Evolutionary conservation across 345 rosid species (phyloP), one percentile per base, ranked within the genome.

Genomic region (Eucalyptus pauciflora): DNA sequence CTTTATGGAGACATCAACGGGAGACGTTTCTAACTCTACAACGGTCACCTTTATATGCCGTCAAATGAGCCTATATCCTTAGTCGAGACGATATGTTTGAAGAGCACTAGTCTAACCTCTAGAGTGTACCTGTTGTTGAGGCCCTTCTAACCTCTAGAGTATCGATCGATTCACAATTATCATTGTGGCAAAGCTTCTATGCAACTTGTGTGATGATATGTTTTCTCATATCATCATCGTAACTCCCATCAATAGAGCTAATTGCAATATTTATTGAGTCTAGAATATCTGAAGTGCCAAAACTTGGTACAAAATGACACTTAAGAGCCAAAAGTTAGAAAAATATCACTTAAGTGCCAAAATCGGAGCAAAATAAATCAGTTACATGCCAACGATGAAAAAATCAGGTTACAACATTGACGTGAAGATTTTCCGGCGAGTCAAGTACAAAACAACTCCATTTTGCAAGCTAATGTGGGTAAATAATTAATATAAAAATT

Each of bases 351-450:
- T 51, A 3, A 6, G 4, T 51, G 1, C 0, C 0, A 51, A 51
- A 51, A 51, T 51, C 33, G 2, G 8, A 51, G 4, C 2, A 51
- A 51, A 51, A 51, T 51, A 51, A 2, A 51, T 51, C 8, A 51
- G 0, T 50, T 50, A 50, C 16, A 0, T 14, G 51, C 2, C 3
- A 50, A 50, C 17, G 1, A 0, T 50, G 17, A 50, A 0, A 48
- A 50, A 50, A 50, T 50, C 17, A 0, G 7, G 0, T 0, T 0
- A 50, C 0, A 50, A 50, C 0, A 0, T 0, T 50, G 7, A 14
- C 0, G 7, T 50, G 3, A 1, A 1, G 52, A 50, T 50, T 50
- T 50, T 50, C 0, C 0, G 3, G 52, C 1, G 1, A 50, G 54
- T 0, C 54, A 50, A 50, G 1, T 16, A 50, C 20, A n/a, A 37